Base-by-base conservation (phyloP, 1,284 basidiomycete species). In the Cryptococcus jaspeensis region DNA sequence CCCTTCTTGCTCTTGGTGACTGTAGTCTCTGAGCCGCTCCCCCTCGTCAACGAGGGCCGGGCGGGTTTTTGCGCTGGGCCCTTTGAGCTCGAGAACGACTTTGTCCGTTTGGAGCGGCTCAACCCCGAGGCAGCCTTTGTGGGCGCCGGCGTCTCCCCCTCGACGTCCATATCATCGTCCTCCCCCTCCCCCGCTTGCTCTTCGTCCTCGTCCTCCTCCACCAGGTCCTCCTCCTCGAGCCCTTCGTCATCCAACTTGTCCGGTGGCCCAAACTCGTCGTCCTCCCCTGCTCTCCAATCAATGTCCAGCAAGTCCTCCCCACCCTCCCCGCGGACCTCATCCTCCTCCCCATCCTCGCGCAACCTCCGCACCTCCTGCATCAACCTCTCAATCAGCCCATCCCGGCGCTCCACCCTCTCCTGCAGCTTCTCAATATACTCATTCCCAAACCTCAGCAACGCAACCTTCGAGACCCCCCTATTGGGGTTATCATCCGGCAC, bases 401-500 rank as follows among this genome's bases (percentile, higher is more conserved):
- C 92, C 50, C 95, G 80, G 69, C 92, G 82, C 53, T 89, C 87
- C 47, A 97, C 83, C 42, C 92, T 84, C 46, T 81, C 86, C 64
- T 87, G 88, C 62, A 95, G 80, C 60, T 85, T 80, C 48, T 86
- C 81, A 56, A 96, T 87, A 69, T 86, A 94, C 74, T 93, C 89
- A 73, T 96, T 96, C 50, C 87, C 88, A 69, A 90, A 92, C 53
- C 92, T 84, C 57, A 99, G 77, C 36, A 99, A 80, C 69, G 96
- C 93, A 57, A 98, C 82, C 80, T 98, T 98, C 79, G 88, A 90
- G 44, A 98, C 91, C n/a, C 89, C 88, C 67, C 93, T 87, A 77
- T 96, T 96, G 25, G 92, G 92, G 39, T 92, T 92, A 59, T 90
- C 89, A 9, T 84, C 84, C 11, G 88, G 89, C 0, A 87, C 87